These are phyloP conservation scores for Colletotrichum camelliae DNA, from an alignment of 2,329 filamentous ascomycete genomes.

Conservation along the genomic window DNA sequence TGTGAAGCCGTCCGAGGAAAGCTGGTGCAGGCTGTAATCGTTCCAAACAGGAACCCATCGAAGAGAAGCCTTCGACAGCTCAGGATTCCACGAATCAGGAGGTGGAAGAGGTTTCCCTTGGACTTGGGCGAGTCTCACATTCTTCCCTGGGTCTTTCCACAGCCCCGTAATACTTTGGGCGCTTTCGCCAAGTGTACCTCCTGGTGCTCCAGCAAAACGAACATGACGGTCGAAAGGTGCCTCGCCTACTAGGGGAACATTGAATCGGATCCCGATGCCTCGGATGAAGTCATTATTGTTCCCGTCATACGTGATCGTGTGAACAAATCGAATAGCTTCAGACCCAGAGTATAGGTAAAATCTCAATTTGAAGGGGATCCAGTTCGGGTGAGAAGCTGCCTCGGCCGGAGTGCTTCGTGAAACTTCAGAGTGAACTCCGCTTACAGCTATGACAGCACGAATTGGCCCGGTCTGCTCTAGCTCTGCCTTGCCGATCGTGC, in stretches of 20 bases:
- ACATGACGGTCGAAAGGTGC: slow-evolving; percentile 64
- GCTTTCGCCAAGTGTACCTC: slow-evolving; percentile 61
- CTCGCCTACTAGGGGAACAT: slow-evolving; percentile 56
- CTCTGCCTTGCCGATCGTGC: slow-evolving; percentile 57
- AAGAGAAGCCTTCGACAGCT: slow-evolving; percentile 46
- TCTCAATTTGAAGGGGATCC: slow-evolving; percentile 61
- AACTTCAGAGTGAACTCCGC: slow-evolving; percentile 40
- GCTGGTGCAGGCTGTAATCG: slow-evolving; percentile 61
- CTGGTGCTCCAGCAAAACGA: slow-evolving; percentile 58
- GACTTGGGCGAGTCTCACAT: slow-evolving; percentile 54
- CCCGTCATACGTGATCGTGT: slow-evolving; percentile 62
- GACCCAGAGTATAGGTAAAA: slow-evolving; percentile 66
- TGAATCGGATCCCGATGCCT: slow-evolving; percentile 59
- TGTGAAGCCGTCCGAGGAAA: slow-evolving; percentile 65
- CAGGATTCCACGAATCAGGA: slow-evolving; percentile 49
- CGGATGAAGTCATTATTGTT: slow-evolving; percentile 56
- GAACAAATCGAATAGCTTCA: slow-evolving; percentile 57
- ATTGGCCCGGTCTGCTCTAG: slow-evolving; percentile 51
- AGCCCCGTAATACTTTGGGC: slow-evolving; percentile 67
- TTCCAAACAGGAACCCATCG: slow-evolving; percentile 65
- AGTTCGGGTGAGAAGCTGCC: slow-evolving; percentile 44
- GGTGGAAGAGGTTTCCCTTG: slow-evolving; percentile 50
- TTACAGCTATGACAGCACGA: slow-evolving; percentile 53
- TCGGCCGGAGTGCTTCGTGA: not conserved
- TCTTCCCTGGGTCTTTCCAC: slow-evolving; percentile 55